Conservation (phyloP, 345 rosid genomes). For the Crucihimalaya himalaica region DNA sequence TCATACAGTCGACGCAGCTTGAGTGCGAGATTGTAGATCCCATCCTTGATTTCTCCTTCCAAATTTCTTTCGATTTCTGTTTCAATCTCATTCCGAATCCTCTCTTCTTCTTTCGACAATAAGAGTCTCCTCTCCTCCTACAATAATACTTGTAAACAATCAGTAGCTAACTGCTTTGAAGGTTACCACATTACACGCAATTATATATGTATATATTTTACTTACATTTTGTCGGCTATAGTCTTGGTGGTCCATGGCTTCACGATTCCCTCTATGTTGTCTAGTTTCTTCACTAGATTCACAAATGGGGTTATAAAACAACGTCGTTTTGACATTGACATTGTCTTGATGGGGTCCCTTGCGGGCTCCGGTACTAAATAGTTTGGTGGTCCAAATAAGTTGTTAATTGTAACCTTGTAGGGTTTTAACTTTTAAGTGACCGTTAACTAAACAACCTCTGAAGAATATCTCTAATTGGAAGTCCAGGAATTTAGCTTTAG, state of each 20-base stretch:
- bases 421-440: conserved; percentile 22
- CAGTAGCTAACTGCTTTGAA: conserved; percentile 12
- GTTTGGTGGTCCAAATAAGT: conserved; percentile 39
- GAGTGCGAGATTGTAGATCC: conserved; percentile 62
- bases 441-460: conserved; percentile 26
- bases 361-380: conserved; percentile 14
- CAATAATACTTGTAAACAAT: neutral
- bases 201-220: neutral
- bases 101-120: conserved; percentile 54
- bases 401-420: neutral
- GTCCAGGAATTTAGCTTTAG: neutral
- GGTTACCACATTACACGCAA: conserved; percentile 11
- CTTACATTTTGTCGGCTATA: conserved; percentile 28
- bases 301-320: conserved; percentile 25
- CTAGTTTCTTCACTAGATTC: neutral
- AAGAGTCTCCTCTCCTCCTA: conserved; percentile 26
- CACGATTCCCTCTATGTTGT: neutral
- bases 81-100: conserved; percentile 72
- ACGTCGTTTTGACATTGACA: conserved; percentile 26
- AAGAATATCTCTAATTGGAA: conserved; percentile 31
- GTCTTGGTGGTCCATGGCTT: conserved; percentile 33
- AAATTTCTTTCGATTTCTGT: conserved; percentile 63
- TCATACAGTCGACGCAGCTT: conserved; percentile 68
- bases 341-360: conserved; percentile 24
- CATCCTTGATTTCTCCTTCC: conserved; percentile 82